Base-by-base conservation (phyloP, 768 basidiomycete species). In the Leccinellum albellum region DNA sequence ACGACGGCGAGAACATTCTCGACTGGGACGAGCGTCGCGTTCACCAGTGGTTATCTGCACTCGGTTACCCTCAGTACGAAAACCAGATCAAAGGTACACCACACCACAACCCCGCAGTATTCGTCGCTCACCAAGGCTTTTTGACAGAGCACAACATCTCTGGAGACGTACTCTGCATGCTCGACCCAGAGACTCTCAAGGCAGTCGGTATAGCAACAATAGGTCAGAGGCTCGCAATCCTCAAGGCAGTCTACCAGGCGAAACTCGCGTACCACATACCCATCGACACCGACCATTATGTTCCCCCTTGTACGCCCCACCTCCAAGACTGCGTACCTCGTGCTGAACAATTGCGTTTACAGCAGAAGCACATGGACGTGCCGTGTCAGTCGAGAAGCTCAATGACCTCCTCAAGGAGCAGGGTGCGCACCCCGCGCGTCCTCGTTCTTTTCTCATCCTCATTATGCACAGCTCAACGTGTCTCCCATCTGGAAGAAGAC, bases 51-150 rank as follows among this genome's bases (percentile, higher is more conserved):
- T 75, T 96, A 56, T 75, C 81, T 21, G 78, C 76, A 31, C 78
- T 96, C 44, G 95, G 94, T 4, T 89, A 87, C 71, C 82, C 88
- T 2, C 91, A 94, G 68, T 97, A 97, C 70, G 88, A 93, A 71
- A 74, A 74, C 40, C 85, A 90, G 74, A 83, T 98, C 64, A 81
- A 82, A 79, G 91, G 93, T 91, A 59, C 50, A 6, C 46, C 29
- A 29, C 24, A 2, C 49, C 15, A 24, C 33, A 8, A n/a, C 6
- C 37, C 9, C 44, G 23, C 61, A 53, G 6, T 32, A 37, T 21
- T 49, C 31, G 21, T 28, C 29, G 50, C 58, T 58, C 54, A 61
- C 53, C 29, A 3, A 42, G 42, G 61, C 33, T 46, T 33, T 42
- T 35, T 35, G 12, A 17, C 53, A 96, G 96, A 94, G 69, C 90